Conservation (phyloP, 2,329 filamentous ascomycete species). For the Pseudofabraea citricarpa region DNA sequence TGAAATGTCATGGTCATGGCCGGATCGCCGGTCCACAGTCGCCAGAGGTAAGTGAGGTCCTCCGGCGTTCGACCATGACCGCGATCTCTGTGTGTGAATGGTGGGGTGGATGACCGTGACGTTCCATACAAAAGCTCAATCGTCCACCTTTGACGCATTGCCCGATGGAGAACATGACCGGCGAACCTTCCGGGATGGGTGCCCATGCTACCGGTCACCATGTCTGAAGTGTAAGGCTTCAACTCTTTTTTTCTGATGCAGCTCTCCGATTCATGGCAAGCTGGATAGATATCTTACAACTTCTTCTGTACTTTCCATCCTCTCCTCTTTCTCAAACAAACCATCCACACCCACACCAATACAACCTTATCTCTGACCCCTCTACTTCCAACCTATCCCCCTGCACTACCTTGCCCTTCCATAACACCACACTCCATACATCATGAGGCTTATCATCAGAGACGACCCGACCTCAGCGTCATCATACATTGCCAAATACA, state of each 20-base stretch:
- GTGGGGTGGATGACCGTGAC: conserved; percentile 1
- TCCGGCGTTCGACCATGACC: neutral
- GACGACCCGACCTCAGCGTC: conserved; percentile 66
- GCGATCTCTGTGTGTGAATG: neutral
- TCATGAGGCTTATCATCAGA: conserved; percentile 79
- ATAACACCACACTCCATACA: conserved; percentile 7
- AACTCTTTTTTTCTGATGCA: neutral
- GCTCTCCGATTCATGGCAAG: too few species aligned
- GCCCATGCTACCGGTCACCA: too few species aligned
- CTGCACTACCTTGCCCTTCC: neutral
- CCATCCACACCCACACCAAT: neutral
- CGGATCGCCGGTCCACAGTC: neutral
- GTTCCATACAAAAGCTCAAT: conserved; percentile 3
- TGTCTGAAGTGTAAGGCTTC: neutral
- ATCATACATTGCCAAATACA: conserved; percentile 75
- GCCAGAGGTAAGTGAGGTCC: neutral
- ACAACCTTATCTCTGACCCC: neutral
- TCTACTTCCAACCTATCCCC: neutral
- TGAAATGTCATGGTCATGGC: neutral
- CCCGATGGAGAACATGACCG: neutral
- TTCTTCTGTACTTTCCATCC: neutral
- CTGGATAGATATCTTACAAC: neutral
- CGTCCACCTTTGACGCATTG: too few species aligned
- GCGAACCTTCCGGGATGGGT: neutral
- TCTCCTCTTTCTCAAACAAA: neutral